Evolutionary conservation across 306 rosid species (phyloP).

Genomic region (Begonia peltatifolia): DNA sequence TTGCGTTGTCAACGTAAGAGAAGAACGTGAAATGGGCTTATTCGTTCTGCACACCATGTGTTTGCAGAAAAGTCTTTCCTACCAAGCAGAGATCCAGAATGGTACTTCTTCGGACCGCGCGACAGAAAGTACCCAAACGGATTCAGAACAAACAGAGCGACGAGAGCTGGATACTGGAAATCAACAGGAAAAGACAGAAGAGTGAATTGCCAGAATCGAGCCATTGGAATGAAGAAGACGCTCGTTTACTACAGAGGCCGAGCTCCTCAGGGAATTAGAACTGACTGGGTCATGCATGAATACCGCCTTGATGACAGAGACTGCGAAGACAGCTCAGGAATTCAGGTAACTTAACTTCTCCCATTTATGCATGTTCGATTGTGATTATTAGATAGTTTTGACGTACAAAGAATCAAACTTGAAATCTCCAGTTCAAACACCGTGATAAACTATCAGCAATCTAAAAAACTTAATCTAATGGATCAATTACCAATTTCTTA

Average conservation of each 20-base stretch:
- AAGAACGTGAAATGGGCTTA: no score
- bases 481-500: no score
- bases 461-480: no score
- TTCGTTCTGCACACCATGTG: no score
- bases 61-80: slow-evolving; percentile 73
- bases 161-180: slow-evolving; percentile 95
- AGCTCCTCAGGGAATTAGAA: slow-evolving; percentile 95
- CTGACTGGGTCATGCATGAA: slow-evolving; percentile 99
- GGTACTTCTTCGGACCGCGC: slow-evolving; percentile 96
- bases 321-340: slow-evolving; percentile 48
- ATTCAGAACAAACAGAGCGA: slow-evolving; percentile 90
- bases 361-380: no score
- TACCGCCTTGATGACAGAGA: slow-evolving; percentile 87
- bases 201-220: slow-evolving; percentile 53
- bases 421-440: no score
- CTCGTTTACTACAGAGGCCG: slow-evolving; percentile 87
- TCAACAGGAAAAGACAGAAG: slow-evolving; percentile 87
- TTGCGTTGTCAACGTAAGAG: no score
- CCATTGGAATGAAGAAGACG: slow-evolving; percentile 98
- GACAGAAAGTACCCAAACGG: slow-evolving; percentile 95
- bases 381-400: no score
- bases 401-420: no score
- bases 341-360: slow-evolving; percentile 37
- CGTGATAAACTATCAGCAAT: no score
- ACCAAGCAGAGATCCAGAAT: slow-evolving; percentile 96